Conservation (phyloP, 1,284 basidiomycete genomes). For the Leccinum subrobustum region DNA sequence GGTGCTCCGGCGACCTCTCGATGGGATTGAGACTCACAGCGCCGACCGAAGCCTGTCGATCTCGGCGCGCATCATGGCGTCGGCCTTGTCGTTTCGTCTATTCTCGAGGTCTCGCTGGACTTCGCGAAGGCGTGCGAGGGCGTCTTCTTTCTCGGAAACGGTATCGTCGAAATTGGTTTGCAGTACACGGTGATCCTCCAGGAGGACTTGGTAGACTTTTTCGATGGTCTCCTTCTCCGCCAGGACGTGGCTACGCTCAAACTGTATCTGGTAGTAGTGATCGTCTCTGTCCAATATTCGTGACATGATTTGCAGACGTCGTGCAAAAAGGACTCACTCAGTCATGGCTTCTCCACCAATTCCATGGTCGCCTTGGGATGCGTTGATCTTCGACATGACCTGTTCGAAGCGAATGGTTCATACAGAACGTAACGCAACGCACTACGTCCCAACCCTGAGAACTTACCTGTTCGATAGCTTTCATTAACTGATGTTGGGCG, state of each 20-base stretch:
- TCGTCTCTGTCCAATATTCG: slow-evolving; percentile 57
- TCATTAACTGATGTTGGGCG: slow-evolving; percentile 85
- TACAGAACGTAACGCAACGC: neutral
- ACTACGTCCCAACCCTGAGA: neutral
- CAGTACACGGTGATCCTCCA: slow-evolving; percentile 75
- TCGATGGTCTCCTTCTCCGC: slow-evolving; percentile 80
- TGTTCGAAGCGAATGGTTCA: slow-evolving; percentile 27
- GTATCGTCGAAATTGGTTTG: slow-evolving; percentile 72
- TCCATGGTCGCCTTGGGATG: slow-evolving; percentile 42
- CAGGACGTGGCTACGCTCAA: slow-evolving; percentile 70
- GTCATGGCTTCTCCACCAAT: slow-evolving; percentile 60
- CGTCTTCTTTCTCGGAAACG: slow-evolving; percentile 72
- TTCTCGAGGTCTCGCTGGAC: slow-evolving; percentile 57
- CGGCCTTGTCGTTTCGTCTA: slow-evolving; percentile 63
- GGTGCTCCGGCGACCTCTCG: slow-evolving; percentile 4
- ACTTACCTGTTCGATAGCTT: slow-evolving; percentile 78
- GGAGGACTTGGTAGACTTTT: slow-evolving; percentile 69
- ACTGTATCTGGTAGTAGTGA: slow-evolving; percentile 82
- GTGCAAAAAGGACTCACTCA: slow-evolving; percentile 50
- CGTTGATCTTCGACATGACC: slow-evolving; percentile 72
- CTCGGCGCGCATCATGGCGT: slow-evolving; percentile 71
- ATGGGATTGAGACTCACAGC: slow-evolving; percentile 55
- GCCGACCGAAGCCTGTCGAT: slow-evolving; percentile 77
- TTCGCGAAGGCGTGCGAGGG: slow-evolving; percentile 54
- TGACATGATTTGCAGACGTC: slow-evolving; percentile 10